Base-by-base conservation (phyloP, 2,329 filamentous ascomycete genomes). In the Microsporum audouinii region DNA sequence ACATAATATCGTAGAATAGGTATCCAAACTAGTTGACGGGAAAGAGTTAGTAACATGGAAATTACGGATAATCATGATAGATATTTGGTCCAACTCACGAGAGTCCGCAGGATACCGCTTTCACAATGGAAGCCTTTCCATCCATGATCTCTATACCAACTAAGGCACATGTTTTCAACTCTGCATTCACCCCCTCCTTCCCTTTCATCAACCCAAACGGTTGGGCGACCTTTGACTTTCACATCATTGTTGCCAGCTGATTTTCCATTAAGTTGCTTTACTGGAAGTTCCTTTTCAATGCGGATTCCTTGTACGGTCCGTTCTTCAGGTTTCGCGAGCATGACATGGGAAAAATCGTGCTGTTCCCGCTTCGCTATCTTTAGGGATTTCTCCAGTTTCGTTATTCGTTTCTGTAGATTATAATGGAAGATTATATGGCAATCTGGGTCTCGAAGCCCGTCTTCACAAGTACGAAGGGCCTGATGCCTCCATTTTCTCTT, bases 51-150 rank as follows among this genome's bases (percentile, higher is more conserved):
- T 8, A 55, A 33, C 17, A 17, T 23, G 31, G n/a, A 6, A 57
- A 56, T 23, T 0, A 14, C 31, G 39, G 5, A 38, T 36, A 5
- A 36, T n/a, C 8, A 45, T 8, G 38, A 2, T 34, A 1, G 39
- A 8, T 38, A 47, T 10, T 27, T 41, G 29, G 12, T 5, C 17
- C 27, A 36, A 61, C 69, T 63, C 67, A 77, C 75, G 5, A 99
- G 78, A 0, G 94, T 99, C n/a, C 91, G 85, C 5, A 97, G 77
- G 67, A 97, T 91, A 1, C 91, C 89, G 38, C 91, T 90, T 78
- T 99, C 94, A 17, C 87, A 84, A 73, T 99, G 94, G 70, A 92
- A 96, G 8, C 94, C 94, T 72, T 96, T 96, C 87, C 90, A 97
- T 1, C 91, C 92, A 59, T 88, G 79, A 7, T 81, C 79, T 36